Conservation (phyloP, 179 eudicot genomes). For the Actinidia arguta region DNA sequence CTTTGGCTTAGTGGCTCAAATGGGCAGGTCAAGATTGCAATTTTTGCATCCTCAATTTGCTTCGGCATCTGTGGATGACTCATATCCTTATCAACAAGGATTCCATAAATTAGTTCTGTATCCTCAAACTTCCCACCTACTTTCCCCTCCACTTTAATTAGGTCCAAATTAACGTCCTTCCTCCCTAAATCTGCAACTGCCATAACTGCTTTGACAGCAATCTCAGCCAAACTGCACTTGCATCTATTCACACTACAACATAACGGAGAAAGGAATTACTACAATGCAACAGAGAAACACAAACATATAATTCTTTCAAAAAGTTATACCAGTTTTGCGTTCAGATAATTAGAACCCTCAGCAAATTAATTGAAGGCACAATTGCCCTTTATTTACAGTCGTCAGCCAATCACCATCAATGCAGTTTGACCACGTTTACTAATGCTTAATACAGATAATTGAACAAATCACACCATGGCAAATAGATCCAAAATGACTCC, state of each 20-base stretch:
- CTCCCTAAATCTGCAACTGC: constrained; percentile 99
- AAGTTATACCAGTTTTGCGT: too few relatives aligned
- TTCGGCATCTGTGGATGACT: constrained; percentile 99
- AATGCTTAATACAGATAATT: too few relatives aligned
- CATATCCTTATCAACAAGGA: constrained; percentile 96
- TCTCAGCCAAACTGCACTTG: constrained; percentile 93
- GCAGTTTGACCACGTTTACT: too few relatives aligned
- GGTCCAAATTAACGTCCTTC: constrained; percentile 92
- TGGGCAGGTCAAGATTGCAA: constrained; percentile 96
- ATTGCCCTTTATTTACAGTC: too few relatives aligned
- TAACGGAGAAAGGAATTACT: neutral
- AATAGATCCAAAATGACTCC: too few relatives aligned
- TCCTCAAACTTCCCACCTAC: constrained; percentile 99
- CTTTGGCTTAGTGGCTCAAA: constrained; percentile 99
- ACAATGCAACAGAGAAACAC: neutral
- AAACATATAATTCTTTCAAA: neutral
- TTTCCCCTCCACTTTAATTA: constrained; percentile 96
- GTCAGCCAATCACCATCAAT: too few relatives aligned
- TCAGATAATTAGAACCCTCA: too few relatives aligned
- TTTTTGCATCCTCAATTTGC: constrained; percentile 82
- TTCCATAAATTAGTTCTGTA: constrained; percentile 92
- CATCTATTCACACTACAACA: constrained; percentile 89
- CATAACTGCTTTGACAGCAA: constrained; percentile 93
- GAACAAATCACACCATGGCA: too few relatives aligned
- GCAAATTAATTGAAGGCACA: too few relatives aligned